Evolutionary conservation across 164 flowering plant species (phyloP).

Genomic region (Protea cynaroides): DNA sequence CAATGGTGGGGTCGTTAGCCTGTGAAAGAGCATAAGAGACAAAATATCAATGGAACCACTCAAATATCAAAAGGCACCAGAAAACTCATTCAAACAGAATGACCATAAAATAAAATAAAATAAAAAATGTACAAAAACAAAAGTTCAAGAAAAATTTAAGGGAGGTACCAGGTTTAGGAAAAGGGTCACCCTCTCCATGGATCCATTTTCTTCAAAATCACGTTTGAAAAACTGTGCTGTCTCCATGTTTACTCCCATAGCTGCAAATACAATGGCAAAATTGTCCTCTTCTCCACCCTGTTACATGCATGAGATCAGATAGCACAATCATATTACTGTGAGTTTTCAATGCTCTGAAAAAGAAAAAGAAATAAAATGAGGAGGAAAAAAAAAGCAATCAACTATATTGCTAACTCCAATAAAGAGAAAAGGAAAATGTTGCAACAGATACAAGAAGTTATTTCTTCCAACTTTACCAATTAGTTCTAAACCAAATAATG

Average conservation of each 20-base stretch:
- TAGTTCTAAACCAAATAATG: too few species aligned
- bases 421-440: too few species aligned
- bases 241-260: conserved; percentile 99
- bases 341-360: too few species aligned
- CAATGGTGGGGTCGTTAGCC: conserved; percentile 99
- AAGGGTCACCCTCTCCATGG: conserved; percentile 98
- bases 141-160: neutral
- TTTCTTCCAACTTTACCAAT: too few species aligned
- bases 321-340: neutral
- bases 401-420: too few species aligned
- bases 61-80: neutral
- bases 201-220: conserved; percentile 99
- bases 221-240: conserved; percentile 98
- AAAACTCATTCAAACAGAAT: neutral
- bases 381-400: too few species aligned
- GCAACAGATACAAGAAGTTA: too few species aligned
- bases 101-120: neutral
- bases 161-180: conserved; percentile 76
- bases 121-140: neutral
- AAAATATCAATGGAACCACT: neutral
- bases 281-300: conserved; percentile 91
- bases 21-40: conserved; percentile 22
- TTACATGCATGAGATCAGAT: conserved; percentile 4
- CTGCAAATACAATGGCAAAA: conserved; percentile 99
- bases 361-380: too few species aligned